phyloP scores from a whole-genome alignment of 768 basidiomycete genomes.

The Psilocybe tampanensis region DNA sequence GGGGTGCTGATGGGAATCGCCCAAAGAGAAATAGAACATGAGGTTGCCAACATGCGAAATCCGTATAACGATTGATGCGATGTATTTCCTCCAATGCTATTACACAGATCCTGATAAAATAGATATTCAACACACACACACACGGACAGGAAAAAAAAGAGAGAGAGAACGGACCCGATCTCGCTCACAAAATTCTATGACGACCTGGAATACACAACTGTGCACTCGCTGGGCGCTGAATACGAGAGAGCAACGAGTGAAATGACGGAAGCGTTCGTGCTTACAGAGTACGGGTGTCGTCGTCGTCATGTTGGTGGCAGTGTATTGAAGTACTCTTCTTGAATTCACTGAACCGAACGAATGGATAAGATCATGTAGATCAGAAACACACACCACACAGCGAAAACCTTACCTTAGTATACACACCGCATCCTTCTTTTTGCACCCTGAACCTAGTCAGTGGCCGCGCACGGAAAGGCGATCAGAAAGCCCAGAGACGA shows the following conservation, averaged over 20 bases:
- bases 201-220: no score
- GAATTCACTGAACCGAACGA: background rate
- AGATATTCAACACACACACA: no score
- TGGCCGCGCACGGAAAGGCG: background rate
- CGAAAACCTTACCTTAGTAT: background rate
- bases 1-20: background rate
- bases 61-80: conserved; percentile 5
- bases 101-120: background rate
- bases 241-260: no score
- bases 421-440: no score
- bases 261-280: no score
- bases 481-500: background rate
- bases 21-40: background rate
- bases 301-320: background rate
- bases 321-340: background rate
- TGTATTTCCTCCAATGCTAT: conserved; percentile 2
- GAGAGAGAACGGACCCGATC: background rate
- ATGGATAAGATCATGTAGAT: conserved; percentile 15
- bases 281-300: no score
- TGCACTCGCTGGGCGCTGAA: no score
- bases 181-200: no score
- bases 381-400: conserved; percentile 14
- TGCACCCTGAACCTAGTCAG: background rate
- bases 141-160: background rate
- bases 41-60: background rate